Conservation (phyloP, 1,284 basidiomycete genomes). For the Exobasidium rhododendri region DNA sequence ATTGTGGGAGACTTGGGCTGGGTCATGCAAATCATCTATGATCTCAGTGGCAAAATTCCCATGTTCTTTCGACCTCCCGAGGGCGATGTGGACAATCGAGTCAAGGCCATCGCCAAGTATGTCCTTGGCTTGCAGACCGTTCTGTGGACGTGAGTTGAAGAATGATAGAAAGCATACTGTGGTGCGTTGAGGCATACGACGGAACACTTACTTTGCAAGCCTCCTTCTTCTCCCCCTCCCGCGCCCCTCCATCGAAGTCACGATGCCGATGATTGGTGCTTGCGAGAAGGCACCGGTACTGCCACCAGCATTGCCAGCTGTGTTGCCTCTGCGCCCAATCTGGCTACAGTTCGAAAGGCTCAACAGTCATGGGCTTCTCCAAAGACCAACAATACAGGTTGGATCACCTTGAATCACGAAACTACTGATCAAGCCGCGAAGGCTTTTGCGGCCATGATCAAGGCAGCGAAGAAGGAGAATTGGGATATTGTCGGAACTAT, state of each 20-base stretch:
- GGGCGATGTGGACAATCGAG: slow-evolving; percentile 47
- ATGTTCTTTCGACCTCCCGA: slow-evolving; percentile 47
- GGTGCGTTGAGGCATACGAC: too few relatives aligned
- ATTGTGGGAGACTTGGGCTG: slow-evolving; percentile 76
- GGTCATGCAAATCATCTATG: slow-evolving; percentile 76
- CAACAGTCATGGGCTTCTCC: slow-evolving; percentile 29
- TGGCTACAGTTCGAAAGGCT: slow-evolving; percentile 27
- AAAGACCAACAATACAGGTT: slow-evolving; percentile 26
- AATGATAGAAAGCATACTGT: too few relatives aligned
- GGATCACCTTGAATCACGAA: slow-evolving; percentile 47
- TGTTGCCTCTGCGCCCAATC: slow-evolving; percentile 21
- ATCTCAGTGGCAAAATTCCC: slow-evolving; percentile 64
- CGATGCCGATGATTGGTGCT: slow-evolving; percentile 48
- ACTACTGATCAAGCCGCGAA: slow-evolving; percentile 43
- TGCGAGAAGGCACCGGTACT: slow-evolving; percentile 38
- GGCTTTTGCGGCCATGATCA: slow-evolving; percentile 32
- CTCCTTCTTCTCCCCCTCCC: too few relatives aligned
- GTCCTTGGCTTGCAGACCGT: slow-evolving; percentile 47
- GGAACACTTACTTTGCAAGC: too few relatives aligned
- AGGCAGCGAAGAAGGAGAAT: slow-evolving; percentile 20
- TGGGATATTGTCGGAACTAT: slow-evolving; percentile 32
- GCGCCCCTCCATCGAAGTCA: slow-evolving; percentile 19
- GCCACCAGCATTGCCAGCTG: slow-evolving; percentile 11
- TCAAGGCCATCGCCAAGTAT: slow-evolving; percentile 45
- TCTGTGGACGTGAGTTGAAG: slow-evolving; percentile 30